Conservation (phyloP, 2,329 filamentous ascomycete species). For the Dothideomycetes sp. region DNA sequence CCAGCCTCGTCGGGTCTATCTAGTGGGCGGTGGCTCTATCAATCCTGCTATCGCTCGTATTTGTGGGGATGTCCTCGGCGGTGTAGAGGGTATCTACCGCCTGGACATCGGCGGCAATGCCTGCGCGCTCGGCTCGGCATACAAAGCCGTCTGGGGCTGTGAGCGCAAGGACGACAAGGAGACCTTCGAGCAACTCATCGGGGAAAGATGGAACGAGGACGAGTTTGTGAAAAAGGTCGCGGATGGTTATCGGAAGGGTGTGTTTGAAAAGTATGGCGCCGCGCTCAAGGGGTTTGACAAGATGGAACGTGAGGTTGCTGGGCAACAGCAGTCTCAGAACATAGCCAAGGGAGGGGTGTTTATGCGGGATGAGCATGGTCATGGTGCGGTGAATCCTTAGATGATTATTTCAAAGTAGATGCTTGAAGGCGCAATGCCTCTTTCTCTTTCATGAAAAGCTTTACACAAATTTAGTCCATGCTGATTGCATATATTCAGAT, state of each 20-base stretch:
- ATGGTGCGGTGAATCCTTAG: slow-evolving; percentile 3
- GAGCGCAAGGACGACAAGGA: slow-evolving; percentile 51
- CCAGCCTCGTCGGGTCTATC: slow-evolving; percentile 81
- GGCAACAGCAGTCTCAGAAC: slow-evolving; percentile 10
- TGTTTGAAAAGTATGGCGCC: slow-evolving; percentile 67
- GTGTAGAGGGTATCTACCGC: slow-evolving; percentile 80
- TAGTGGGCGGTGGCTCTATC: slow-evolving; percentile 82
- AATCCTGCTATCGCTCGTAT: slow-evolving; percentile 83
- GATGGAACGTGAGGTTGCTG: slow-evolving; percentile 60
- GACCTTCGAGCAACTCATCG: slow-evolving; percentile 83
- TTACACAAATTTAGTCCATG: no score
- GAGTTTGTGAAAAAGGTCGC: slow-evolving; percentile 74
- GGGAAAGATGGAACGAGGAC: slow-evolving; percentile 72
- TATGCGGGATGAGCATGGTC: not conserved
- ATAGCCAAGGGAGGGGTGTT: slow-evolving; percentile 8
- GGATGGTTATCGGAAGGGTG: slow-evolving; percentile 62
- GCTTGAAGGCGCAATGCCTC: not conserved
- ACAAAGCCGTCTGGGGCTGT: slow-evolving; percentile 90
- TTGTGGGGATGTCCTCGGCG: slow-evolving; percentile 79
- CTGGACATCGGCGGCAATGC: slow-evolving; percentile 92
- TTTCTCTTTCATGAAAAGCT: no score
- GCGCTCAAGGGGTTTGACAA: slow-evolving; percentile 65
- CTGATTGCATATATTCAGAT: no score
- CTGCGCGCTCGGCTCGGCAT: slow-evolving; percentile 85
- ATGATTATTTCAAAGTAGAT: not conserved